phyloP scores from a whole-genome alignment of 768 basidiomycete genomes.

The Dioszegia aurantiaca region DNA sequence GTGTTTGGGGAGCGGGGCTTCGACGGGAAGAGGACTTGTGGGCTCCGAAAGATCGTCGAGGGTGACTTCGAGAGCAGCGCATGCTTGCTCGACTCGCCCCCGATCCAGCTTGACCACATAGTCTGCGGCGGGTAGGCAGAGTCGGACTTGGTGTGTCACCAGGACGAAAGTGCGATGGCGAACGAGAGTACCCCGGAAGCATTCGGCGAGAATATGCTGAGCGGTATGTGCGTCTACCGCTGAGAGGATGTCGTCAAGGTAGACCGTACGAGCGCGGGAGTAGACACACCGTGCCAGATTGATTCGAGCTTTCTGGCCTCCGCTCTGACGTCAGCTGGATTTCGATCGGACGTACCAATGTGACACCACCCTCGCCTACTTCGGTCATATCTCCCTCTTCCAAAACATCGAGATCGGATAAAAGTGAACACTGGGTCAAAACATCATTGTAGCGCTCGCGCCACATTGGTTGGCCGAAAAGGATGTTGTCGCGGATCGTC shows the following conservation, averaged over 20 bases:
- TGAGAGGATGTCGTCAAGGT: conserved; percentile 46
- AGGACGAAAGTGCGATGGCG: conserved; percentile 42
- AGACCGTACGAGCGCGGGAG: conserved; percentile 46
- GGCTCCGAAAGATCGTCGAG: conserved; percentile 2
- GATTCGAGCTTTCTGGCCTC: conserved; percentile 45
- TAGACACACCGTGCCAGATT: conserved; percentile 51
- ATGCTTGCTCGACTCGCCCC: conserved; percentile 31
- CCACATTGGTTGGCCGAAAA: conserved; percentile 50
- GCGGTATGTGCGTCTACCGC: conserved; percentile 52
- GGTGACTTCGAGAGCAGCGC: conserved; percentile 20
- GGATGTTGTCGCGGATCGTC: conserved; percentile 58
- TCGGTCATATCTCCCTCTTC: conserved; percentile 47
- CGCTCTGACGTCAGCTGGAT: conserved; percentile 21
- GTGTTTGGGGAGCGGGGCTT: not conserved
- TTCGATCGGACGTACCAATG: conserved; percentile 21
- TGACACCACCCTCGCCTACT: conserved; percentile 49
- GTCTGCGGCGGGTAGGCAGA: conserved; percentile 43
- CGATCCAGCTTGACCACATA: conserved; percentile 33
- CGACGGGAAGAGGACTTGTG: not conserved
- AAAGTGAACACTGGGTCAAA: conserved; percentile 35
- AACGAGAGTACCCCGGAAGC: conserved; percentile 39
- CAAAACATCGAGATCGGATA: conserved; percentile 43
- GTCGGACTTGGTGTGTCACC: conserved; percentile 49
- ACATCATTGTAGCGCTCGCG: conserved; percentile 38
- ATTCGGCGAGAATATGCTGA: conserved; percentile 41